These are phyloP conservation scores for Helminthosporium solani DNA, from an alignment of 2,329 filamentous ascomycete genomes.

Conservation along the genomic window DNA sequence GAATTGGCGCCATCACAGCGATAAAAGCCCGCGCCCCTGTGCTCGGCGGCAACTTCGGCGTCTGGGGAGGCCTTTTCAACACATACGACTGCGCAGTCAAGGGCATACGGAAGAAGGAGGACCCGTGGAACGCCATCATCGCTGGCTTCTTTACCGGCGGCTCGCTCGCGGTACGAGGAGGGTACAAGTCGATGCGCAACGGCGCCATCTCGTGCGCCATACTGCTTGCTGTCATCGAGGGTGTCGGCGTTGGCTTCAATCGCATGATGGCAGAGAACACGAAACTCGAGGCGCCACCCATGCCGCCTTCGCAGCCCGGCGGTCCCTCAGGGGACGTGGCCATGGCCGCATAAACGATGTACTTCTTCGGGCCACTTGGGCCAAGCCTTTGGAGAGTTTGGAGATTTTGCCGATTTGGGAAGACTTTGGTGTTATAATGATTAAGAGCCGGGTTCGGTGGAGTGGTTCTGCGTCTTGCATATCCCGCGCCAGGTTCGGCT, in stretches of 20 bases:
- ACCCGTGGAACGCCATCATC: constrained; percentile 96
- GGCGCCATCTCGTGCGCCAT: constrained; percentile 95
- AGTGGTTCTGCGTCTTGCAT: constrained; percentile 32
- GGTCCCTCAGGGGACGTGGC: constrained; percentile 20
- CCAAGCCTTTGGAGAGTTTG: too few relatives aligned
- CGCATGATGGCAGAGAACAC: constrained; percentile 91
- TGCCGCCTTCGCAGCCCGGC: constrained; percentile 40
- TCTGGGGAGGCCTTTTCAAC: constrained; percentile 95
- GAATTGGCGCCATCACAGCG: constrained; percentile 91
- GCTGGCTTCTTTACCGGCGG: constrained; percentile 92
- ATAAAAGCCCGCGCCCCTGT: constrained; percentile 97
- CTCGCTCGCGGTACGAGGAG: constrained; percentile 85
- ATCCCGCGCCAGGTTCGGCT: constrained; percentile 25
- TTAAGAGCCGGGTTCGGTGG: constrained; percentile 18
- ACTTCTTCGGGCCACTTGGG: neutral
- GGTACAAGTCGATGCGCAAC: constrained; percentile 87
- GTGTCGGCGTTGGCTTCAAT: constrained; percentile 93
- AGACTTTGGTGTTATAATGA: constrained; percentile 20
- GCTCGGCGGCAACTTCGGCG: constrained; percentile 94
- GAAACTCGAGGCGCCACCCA: constrained; percentile 65
- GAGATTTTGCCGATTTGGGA: too few relatives aligned
- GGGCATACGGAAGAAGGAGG: constrained; percentile 88
- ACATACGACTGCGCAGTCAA: constrained; percentile 97
- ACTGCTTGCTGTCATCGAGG: constrained; percentile 92
- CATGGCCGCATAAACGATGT: constrained; percentile 25